Evolutionary conservation across 805 yeast species (phyloP), one percentile per base, ranked within the genome.

Genomic region (Lipomyces chichibuensis): DNA sequence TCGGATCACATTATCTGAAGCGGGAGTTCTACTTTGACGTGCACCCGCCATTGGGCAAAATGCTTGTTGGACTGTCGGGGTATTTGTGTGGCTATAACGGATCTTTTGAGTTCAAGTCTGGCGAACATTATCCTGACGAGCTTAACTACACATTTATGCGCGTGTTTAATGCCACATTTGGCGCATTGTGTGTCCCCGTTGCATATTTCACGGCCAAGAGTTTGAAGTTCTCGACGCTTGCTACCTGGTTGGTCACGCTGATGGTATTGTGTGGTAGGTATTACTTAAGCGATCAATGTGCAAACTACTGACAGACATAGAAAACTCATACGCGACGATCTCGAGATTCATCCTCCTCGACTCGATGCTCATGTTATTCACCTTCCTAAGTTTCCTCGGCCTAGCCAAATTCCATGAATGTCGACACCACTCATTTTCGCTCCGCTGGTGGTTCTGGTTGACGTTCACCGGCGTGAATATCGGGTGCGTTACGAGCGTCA

Each of bases 31-130:
- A 93, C 78, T 96, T 91, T 77, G 99, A 94, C 79, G 97, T 94
- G 43, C 99, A 94, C 79, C 99, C 99, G 59, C 99, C 99, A 1
- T 81, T 94, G 74, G 98, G 98, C 27, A 94, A 94, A 79, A 88
- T 94, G 89, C 83, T 95, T 67, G 91, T 92, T 66, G 98, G 96
- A 0, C 82, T 91, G 53, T 88, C 93, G 55, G 98, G 97, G 57
- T 91, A 86, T 77, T 77, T 92, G 67, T 94, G 95, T 52, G 93
- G 92, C 17, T 92, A 88, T 79, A 87, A 92, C 75, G 98, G 98
- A 23, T 83, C 88, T 32, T 95, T 93, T 85, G 91, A 86, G 70
- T 95, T 95, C 81, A 94, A 90, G 35, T 89, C 96, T 59, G 96
- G 97, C 61, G 83, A 83, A 58, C 79, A 77, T 33, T 95, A 89